Evolutionary conservation across 345 rosid species (phyloP), one percentile per base, ranked within the genome.

Genomic region (Citrus mangshanensis): DNA sequence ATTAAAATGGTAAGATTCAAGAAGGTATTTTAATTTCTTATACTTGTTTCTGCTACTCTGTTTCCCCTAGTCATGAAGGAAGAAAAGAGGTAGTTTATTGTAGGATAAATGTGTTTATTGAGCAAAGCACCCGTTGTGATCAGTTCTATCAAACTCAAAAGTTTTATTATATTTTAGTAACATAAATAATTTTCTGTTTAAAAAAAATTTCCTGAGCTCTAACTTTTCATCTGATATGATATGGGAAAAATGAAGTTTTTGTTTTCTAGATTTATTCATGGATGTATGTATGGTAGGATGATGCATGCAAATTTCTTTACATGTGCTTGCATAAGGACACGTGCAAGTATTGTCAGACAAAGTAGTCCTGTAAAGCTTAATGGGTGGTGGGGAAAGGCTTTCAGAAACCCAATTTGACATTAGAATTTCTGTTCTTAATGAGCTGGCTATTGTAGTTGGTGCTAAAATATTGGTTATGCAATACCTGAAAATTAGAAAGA

Each of bases 401-500:
- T 37, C 12, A 25, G 27, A 7, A 14, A 74, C 19, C 68, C 49
- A 21, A 12, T 61, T 61, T 61, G 34, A 19, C 8, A 61, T 9
- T 42, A 40, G 25, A 9, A 61, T 61, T 61, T 60, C 28, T 73
- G 56, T 73, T 35, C 27, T 72, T 5, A 58, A 35, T 19, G 10
- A 49, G 2, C 51, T 13, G 40, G 65, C 58, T 72, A 38, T 37
- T 6, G 12, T 21, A 8, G 40, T 42, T 18, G 68, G 69, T 62
- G 69, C 35, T 46, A 27, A 46, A 25, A 65, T 66, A 35, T 63
- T 65, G 38, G 40, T 49, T 30, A 12, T 63, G 42, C 38, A 18
- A 54, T 32, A 30, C 32, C 54, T 63, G 66, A 79, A 55, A 72
- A 72, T 25, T 40, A 61, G 77, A 62, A 74, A 51, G 46, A 49